phyloP scores from a whole-genome alignment of 2,329 filamentous ascomycete species.

The Aspergillus pseudonomiae region DNA sequence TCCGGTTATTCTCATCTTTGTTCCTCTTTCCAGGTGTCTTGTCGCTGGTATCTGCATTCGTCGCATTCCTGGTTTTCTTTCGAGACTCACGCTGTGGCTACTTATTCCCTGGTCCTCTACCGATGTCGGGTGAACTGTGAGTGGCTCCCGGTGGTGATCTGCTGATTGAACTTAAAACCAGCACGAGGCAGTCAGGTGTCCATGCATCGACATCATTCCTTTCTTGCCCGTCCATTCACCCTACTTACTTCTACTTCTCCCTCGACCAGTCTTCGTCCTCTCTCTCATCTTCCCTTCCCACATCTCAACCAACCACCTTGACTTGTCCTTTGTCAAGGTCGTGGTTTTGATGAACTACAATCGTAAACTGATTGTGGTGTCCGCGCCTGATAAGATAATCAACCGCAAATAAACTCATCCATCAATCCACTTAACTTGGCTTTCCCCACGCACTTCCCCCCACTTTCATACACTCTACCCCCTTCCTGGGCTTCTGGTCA shows the following conservation, averaged over 20 bases:
- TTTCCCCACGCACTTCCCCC: slow-evolving; percentile 3
- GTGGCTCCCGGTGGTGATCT: not conserved
- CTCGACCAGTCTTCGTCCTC: slow-evolving; percentile 4
- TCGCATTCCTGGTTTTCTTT: not conserved
- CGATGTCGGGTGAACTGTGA: slow-evolving; percentile 3
- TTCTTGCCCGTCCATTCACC: not conserved
- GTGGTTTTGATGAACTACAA: not conserved
- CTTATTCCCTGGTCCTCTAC: not conserved
- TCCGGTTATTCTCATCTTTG: not conserved
- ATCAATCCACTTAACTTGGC: not conserved
- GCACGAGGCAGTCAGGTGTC: not conserved
- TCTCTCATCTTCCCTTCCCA: not conserved
- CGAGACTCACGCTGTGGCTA: not conserved
- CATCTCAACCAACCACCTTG: slow-evolving; percentile 7
- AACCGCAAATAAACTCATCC: not conserved
- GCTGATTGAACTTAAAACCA: slow-evolving; percentile 7
- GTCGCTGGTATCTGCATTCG: slow-evolving; percentile 3
- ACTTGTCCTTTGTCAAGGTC: not conserved
- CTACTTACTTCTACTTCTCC: slow-evolving; percentile 11
- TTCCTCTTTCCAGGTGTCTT: not conserved
- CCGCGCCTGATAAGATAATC: slow-evolving; percentile 4
- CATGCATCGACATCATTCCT: not conserved
- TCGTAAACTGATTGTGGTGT: not conserved
- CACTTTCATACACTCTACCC: not conserved
- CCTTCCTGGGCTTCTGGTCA: not conserved